A percentile compares a stretch with the other conserved stretches of the same genome.
These are phyloP conservation scores for Moesziomyces parantarcticus DNA, from an alignment of 1,284 basidiomycete species.

Conservation along the genomic window DNA sequence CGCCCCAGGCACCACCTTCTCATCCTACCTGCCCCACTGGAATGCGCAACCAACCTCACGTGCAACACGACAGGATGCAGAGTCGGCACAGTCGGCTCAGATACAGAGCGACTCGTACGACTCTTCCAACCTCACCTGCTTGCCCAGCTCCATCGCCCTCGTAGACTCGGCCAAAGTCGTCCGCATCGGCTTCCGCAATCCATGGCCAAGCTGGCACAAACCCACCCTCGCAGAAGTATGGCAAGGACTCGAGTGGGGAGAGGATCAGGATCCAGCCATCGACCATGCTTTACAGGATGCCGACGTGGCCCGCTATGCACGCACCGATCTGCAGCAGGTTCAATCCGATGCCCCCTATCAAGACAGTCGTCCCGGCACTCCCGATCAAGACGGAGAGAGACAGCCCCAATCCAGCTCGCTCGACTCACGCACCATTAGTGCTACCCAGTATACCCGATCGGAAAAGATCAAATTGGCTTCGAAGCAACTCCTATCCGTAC, in stretches of 20 bases:
- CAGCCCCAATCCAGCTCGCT: conserved; percentile 2
- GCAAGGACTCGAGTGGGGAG: conserved; percentile 59
- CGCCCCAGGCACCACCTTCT: conserved; percentile 43
- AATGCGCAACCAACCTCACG: conserved; percentile 21
- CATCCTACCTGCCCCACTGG: conserved; percentile 46
- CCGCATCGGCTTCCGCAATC: conserved; percentile 58
- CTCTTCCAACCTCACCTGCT: conserved; percentile 11
- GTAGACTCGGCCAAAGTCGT: conserved; percentile 25
- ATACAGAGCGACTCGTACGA: neutral
- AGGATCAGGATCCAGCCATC: conserved; percentile 35
- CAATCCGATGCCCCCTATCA: conserved; percentile 9
- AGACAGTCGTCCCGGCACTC: conserved; percentile 21
- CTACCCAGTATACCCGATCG: conserved; percentile 17
- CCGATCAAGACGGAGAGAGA: conserved; percentile 9
- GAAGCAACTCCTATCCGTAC: conserved; percentile 30
- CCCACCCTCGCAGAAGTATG: conserved; percentile 52
- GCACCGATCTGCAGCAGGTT: neutral
- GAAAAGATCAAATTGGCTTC: conserved; percentile 28
- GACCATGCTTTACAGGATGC: conserved; percentile 29
- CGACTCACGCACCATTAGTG: conserved; percentile 3
- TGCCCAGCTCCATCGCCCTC: conserved; percentile 31
- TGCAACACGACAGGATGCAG: neutral
- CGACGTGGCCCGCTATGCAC: conserved; percentile 1
- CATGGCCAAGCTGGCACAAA: conserved; percentile 61
- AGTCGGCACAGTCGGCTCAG: neutral